Percentiles rank a stretch among this genome's conserved stretches.
phyloP scores from a whole-genome alignment of 1,139 yeast genomes.

The Geotrichum restrictum region DNA sequence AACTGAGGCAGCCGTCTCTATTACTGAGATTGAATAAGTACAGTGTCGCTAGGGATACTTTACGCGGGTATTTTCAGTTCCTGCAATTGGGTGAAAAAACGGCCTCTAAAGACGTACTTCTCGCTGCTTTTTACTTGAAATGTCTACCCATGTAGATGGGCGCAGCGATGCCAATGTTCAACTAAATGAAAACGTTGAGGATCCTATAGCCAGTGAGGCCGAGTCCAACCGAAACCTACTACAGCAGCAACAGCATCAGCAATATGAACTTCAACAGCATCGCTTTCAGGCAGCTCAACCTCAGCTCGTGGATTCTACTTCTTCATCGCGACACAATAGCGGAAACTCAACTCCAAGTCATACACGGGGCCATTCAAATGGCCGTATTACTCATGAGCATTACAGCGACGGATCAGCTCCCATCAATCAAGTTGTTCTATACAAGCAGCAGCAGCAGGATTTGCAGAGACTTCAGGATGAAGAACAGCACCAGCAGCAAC shows the following conservation, averaged over 20 bases:
- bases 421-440: not conserved
- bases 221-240: slow-evolving; percentile 1
- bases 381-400: not conserved
- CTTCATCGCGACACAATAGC: not conserved
- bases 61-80: too few relatives aligned
- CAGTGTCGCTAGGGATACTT: too few relatives aligned
- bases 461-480: slow-evolving; percentile 9
- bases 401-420: slow-evolving; percentile 2
- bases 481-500: slow-evolving; percentile 4
- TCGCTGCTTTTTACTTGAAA: not conserved
- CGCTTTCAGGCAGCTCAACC: slow-evolving; percentile 5
- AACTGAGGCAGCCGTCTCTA: too few relatives aligned
- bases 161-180: not conserved
- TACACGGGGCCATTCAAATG: not conserved
- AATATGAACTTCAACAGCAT: slow-evolving; percentile 9
- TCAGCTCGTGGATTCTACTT: not conserved
- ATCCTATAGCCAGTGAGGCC: not conserved
- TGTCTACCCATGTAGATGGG: not conserved
- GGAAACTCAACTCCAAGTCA: slow-evolving; percentile 1
- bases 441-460: slow-evolving; percentile 13
- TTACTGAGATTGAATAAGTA: too few relatives aligned
- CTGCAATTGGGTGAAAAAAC: not conserved
- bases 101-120: not conserved
- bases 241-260: slow-evolving; percentile 2
- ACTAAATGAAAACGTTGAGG: not conserved